Base-by-base conservation (phyloP, 306 rosid genomes). In the Ceratonia siliqua region DNA sequence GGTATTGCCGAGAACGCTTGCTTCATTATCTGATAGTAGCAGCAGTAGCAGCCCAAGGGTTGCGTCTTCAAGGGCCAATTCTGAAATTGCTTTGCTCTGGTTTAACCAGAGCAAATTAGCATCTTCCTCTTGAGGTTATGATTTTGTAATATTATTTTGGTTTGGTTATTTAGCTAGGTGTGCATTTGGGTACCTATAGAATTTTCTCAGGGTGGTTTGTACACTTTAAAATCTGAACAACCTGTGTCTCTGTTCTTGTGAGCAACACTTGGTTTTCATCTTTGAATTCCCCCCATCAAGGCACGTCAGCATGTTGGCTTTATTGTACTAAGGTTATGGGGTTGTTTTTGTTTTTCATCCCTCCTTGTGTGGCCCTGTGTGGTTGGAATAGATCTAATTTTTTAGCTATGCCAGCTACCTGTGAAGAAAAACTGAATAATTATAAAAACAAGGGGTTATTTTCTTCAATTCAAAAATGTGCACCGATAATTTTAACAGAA, bases 21-120 rank as follows among this genome's bases (percentile, higher is more conserved):
- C 82, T 75, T 87, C 97, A 0, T 62, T 87, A 35, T 91, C 97
- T 35, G 97, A 87, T 75, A 84, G 97, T 22, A 87, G 97, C 49
- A 81, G 83, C 57, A 84, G 81, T 69, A 87, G 96, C 79, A 91
- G 91, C 82, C 91, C 89, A 12, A 82, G 30, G 5, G 62, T 80
- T 43, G 82, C 81, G 11, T 79, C 82, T 70, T 84, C 92, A 28
- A 80, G 80, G 78, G 75, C 81, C 39, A 79, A 76, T 74, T 80
- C 87, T 68, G 97, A 91, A 74, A 67, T 68, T 68, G 67, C 81
- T 39, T 65, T 87, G 65, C 64, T 77, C 3, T 84, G 87, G 82
- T 79, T 80, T 67, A 84, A 49, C 54, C 75, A 66, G 63, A 3
- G 76, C 81, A 52, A 81, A 62, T 69, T 78, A 45, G 62, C 48